Percentiles rank a stretch among this genome's conserved stretches.
phyloP scores from a whole-genome alignment of 2,329 filamentous ascomycete species.

The Chrysosporium keratinophilum region DNA sequence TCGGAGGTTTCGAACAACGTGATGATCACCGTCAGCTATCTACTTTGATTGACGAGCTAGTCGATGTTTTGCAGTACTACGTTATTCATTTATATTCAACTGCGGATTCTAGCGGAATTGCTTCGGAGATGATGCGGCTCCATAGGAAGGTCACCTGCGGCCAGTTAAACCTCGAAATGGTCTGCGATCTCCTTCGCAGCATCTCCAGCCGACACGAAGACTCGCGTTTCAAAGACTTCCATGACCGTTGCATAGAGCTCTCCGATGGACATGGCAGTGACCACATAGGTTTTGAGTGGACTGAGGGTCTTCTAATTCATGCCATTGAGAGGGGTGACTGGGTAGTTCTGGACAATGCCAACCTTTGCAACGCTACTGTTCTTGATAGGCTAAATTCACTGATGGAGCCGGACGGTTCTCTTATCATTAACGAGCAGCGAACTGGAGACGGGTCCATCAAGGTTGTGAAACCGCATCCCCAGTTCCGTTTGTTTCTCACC shows the following conservation, averaged over 20 bases:
- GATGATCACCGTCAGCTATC: constrained; percentile 67
- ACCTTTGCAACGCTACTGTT: constrained; percentile 89
- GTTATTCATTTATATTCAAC: constrained; percentile 25
- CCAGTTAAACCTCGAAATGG: constrained; percentile 24
- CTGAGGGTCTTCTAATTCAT: constrained; percentile 82
- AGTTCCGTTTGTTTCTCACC: constrained; percentile 88
- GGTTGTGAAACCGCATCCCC: constrained; percentile 67
- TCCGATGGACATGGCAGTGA: constrained; percentile 47
- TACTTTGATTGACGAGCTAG: constrained; percentile 46
- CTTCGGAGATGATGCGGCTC: constrained; percentile 24
- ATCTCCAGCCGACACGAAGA: constrained; percentile 36
- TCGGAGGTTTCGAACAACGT: constrained; percentile 92
- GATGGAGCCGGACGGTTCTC: constrained; percentile 74
- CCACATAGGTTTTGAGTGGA: constrained; percentile 85
- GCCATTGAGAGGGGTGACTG: constrained; percentile 78
- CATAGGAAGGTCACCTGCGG: constrained; percentile 25
- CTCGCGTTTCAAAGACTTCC: constrained; percentile 39
- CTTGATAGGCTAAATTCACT: constrained; percentile 89
- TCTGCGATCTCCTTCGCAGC: constrained; percentile 26
- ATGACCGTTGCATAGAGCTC: constrained; percentile 43
- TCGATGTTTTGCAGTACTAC: constrained; percentile 41
- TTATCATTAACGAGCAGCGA: constrained; percentile 90
- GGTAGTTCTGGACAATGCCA: constrained; percentile 94
- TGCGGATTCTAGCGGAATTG: constrained; percentile 18
- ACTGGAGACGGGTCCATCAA: constrained; percentile 69